Evolutionary conservation across 805 yeast genomes (phyloP).

Genomic region (Metschnikowia drakensbergensis): DNA sequence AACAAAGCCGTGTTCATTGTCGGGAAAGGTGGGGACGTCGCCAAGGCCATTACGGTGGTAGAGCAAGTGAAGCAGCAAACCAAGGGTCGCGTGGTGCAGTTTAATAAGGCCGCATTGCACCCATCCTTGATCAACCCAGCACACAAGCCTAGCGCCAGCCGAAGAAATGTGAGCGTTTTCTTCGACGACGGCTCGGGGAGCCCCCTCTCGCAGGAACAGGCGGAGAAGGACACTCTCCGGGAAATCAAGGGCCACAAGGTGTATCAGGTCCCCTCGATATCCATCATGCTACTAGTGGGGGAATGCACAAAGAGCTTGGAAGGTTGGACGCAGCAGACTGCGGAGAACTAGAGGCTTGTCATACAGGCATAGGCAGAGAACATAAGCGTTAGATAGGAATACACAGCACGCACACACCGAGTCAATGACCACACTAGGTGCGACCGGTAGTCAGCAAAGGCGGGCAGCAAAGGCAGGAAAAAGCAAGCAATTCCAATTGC

Average conservation of each 20-base stretch:
- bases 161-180: slow-evolving; percentile 12
- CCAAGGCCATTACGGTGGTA: slow-evolving; percentile 20
- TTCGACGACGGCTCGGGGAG: slow-evolving; percentile 6
- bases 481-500: too few species aligned
- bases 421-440: too few species aligned
- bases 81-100: slow-evolving; percentile 14
- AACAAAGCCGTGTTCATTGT: slow-evolving; percentile 15
- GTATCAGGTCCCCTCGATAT: slow-evolving; percentile 20
- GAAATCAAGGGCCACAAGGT: slow-evolving; percentile 22
- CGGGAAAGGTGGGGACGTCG: slow-evolving; percentile 18
- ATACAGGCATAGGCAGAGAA: too few species aligned
- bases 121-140: slow-evolving; percentile 18
- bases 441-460: too few species aligned
- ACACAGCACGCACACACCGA: neutral
- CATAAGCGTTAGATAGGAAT: neutral
- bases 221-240: slow-evolving; percentile 7
- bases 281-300: slow-evolving; percentile 14
- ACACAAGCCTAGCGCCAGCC: slow-evolving; percentile 12
- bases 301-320: neutral
- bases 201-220: neutral
- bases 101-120: slow-evolving; percentile 16
- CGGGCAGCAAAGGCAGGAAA: too few species aligned
- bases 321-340: slow-evolving; percentile 19
- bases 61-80: slow-evolving; percentile 20
- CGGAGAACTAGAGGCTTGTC: neutral